phyloP scores from a whole-genome alignment of 164 flowering plant genomes.

The Litsea cubeba region DNA sequence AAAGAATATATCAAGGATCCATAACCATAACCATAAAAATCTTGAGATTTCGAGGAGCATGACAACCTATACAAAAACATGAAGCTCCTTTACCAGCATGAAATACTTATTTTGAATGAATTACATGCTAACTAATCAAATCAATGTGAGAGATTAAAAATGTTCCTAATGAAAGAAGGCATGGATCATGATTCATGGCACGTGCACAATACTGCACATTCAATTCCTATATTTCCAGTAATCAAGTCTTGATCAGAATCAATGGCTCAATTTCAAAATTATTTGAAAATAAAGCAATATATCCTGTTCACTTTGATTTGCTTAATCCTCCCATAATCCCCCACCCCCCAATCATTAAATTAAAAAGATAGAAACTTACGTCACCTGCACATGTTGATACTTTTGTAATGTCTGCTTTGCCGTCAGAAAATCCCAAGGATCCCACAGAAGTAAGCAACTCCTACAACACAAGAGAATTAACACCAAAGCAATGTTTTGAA shows the following conservation, averaged over 20 bases:
- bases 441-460: conserved; percentile 62
- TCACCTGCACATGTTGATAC: conserved; percentile 79
- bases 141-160: not conserved
- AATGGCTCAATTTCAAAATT: not conserved
- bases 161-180: not conserved
- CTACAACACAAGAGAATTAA: conserved; percentile 32
- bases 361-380: conserved; percentile 46
- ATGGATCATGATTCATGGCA: not conserved
- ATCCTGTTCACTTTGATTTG: too few relatives aligned
- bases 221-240: not conserved
- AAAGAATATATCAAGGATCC: not conserved
- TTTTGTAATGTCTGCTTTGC: conserved; percentile 73
- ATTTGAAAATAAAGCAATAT: too few relatives aligned
- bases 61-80: not conserved
- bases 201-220: not conserved
- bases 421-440: conserved; percentile 63
- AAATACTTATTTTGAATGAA: not conserved
- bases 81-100: not conserved
- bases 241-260: not conserved
- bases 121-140: too few relatives aligned
- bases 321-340: too few relatives aligned
- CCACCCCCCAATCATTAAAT: too few relatives aligned
- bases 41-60: not conserved
- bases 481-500: not conserved
- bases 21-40: not conserved